A percentile compares a stretch with the other conserved stretches of the same genome.
Conservation (phyloP, 352 stramenopile genomes). For the Phytopythium montanum region DNA sequence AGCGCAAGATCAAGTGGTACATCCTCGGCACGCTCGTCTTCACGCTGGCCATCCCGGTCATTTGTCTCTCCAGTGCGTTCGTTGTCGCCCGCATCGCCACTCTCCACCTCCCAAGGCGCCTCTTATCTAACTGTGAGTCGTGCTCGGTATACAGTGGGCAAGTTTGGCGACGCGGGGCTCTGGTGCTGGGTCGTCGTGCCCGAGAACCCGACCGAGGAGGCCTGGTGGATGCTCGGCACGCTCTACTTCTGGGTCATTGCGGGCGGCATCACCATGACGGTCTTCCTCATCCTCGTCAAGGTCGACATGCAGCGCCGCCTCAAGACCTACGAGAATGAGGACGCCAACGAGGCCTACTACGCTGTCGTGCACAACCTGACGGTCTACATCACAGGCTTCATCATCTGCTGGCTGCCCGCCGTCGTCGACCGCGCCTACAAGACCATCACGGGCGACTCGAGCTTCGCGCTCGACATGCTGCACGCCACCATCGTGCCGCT, state of each 20-base stretch:
- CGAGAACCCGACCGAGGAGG: slow-evolving; percentile 35
- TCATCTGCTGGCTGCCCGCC: slow-evolving; percentile 75
- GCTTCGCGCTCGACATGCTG: slow-evolving; percentile 62
- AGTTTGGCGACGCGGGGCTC: slow-evolving; percentile 62
- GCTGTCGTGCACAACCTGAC: slow-evolving; percentile 81
- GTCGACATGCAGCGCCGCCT: slow-evolving; percentile 76
- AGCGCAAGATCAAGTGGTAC: slow-evolving; percentile 84
- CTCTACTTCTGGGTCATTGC: slow-evolving; percentile 79
- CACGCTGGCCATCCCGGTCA: slow-evolving; percentile 46
- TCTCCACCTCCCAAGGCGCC: too few species aligned
- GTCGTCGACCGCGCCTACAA: slow-evolving; percentile 63
- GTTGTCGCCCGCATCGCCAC: too few species aligned
- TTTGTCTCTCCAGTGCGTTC: slow-evolving; percentile 28
- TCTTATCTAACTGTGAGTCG: background rate
- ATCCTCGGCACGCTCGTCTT: slow-evolving; percentile 57
- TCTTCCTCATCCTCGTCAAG: slow-evolving; percentile 72
- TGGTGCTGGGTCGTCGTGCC: slow-evolving; percentile 79
- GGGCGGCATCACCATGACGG: slow-evolving; percentile 44
- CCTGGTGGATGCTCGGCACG: slow-evolving; percentile 70
- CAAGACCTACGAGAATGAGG: slow-evolving; percentile 67
- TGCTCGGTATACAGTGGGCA: slow-evolving; percentile 28
- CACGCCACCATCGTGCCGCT: slow-evolving; percentile 78
- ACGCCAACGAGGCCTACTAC: slow-evolving; percentile 73
- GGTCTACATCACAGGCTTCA: slow-evolving; percentile 76
- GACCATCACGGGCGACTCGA: slow-evolving; percentile 47